A percentile compares a stretch with the other conserved stretches of the same genome.
Evolutionary conservation across 2,329 filamentous ascomycete species (phyloP).

Genomic region (Scedosporium aurantiacum): DNA sequence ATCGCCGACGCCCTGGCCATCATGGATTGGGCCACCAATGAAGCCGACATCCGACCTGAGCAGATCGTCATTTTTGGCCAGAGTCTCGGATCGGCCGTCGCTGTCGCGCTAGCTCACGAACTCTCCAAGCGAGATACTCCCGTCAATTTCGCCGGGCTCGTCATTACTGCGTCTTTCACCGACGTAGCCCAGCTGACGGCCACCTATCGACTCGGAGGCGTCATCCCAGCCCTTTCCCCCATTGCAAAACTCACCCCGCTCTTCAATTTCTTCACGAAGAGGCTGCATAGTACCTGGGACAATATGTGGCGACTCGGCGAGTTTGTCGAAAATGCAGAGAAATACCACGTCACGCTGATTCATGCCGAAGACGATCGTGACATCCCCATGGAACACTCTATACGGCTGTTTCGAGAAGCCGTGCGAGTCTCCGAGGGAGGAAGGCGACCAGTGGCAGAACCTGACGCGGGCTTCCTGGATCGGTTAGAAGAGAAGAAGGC

Average conservation of each 20-base stretch:
- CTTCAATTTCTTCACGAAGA: slow-evolving; percentile 23
- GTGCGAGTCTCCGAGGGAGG: slow-evolving; percentile 13
- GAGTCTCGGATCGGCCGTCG: slow-evolving; percentile 46
- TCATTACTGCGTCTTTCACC: slow-evolving; percentile 38
- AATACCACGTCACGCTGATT: slow-evolving; percentile 28
- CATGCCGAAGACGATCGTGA: slow-evolving; percentile 34
- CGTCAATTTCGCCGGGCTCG: slow-evolving; percentile 30
- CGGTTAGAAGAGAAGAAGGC: slow-evolving; percentile 12
- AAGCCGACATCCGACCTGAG: slow-evolving; percentile 37
- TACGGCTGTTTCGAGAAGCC: slow-evolving; percentile 34
- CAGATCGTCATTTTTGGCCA: slow-evolving; percentile 50
- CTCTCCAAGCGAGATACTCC: slow-evolving; percentile 7
- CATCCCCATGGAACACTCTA: slow-evolving; percentile 32
- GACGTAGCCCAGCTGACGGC: slow-evolving; percentile 34
- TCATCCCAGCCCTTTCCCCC: slow-evolving; percentile 32
- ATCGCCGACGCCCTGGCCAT: slow-evolving; percentile 41
- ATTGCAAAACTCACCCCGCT: slow-evolving; percentile 25
- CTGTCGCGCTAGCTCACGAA: slow-evolving; percentile 28
- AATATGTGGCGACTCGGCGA: slow-evolving; percentile 28
- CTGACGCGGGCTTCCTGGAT: not conserved
- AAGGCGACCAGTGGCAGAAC: too few relatives aligned
- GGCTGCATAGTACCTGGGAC: slow-evolving; percentile 32
- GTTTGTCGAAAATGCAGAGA: slow-evolving; percentile 18
- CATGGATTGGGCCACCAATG: slow-evolving; percentile 41
- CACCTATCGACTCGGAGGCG: slow-evolving; percentile 40